phyloP scores from a whole-genome alignment of 257 asterid species.

The Leonotis leonurus region DNA sequence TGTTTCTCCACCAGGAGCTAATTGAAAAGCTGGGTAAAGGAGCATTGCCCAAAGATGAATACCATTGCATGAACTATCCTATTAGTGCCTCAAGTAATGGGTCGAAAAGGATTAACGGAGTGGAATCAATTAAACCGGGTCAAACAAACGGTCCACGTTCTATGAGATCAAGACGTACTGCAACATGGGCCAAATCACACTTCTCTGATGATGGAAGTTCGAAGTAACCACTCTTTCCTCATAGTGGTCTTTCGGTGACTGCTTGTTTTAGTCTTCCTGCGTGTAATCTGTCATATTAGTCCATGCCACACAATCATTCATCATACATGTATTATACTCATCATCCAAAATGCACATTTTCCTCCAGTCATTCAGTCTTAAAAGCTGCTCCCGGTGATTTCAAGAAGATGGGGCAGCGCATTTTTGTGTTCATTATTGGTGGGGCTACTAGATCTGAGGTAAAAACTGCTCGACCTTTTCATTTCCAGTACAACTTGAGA shows the following conservation, averaged over 20 bases:
- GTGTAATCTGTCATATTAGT: neutral
- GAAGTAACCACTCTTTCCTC: constrained; percentile 35
- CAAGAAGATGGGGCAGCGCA: constrained; percentile 75
- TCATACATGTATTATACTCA: neutral
- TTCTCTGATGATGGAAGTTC: constrained; percentile 64
- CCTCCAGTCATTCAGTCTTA: constrained; percentile 45
- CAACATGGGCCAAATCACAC: constrained; percentile 70
- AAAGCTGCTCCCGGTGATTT: constrained; percentile 40
- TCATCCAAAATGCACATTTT: neutral
- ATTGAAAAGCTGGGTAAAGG: constrained; percentile 68
- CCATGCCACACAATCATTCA: neutral
- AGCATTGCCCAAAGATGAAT: constrained; percentile 60
- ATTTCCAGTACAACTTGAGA: constrained; percentile 2
- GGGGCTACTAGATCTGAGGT: constrained; percentile 97
- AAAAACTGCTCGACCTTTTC: constrained; percentile 1
- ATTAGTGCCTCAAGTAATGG: constrained; percentile 25
- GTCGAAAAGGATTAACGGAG: constrained; percentile 21
- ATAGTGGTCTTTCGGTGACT: neutral
- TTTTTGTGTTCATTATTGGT: constrained; percentile 73
- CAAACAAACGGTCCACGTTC: constrained; percentile 46
- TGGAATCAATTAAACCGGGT: constrained; percentile 36
- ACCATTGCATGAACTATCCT: constrained; percentile 54
- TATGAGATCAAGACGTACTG: constrained; percentile 78
- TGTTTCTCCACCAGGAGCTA: constrained; percentile 41
- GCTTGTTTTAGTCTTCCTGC: too few relatives aligned